Conservation (phyloP, 192 early-diverging fungal genomes). For the Lunasporangiospora selenospora region DNA sequence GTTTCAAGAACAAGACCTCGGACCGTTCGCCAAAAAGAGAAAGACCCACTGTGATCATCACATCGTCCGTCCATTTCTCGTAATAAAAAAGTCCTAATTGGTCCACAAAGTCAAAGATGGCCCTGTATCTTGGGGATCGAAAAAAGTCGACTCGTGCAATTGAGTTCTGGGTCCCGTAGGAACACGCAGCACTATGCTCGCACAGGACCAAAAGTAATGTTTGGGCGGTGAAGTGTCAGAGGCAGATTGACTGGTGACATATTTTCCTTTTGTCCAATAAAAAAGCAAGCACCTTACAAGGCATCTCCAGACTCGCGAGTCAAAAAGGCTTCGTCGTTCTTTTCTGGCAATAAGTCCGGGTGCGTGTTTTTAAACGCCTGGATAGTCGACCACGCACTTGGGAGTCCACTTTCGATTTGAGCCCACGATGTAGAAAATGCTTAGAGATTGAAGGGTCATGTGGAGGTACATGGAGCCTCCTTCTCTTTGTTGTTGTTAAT, state of each 20-base stretch:
- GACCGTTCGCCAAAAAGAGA: conserved; percentile 4
- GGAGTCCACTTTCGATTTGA: conserved; percentile 50
- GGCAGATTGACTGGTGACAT: too few relatives aligned
- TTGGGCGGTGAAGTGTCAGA: not conserved
- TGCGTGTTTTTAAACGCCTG: conserved; percentile 13
- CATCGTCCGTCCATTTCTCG: conserved; percentile 63
- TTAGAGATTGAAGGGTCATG: too few relatives aligned
- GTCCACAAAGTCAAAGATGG: conserved; percentile 55
- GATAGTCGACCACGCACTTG: conserved; percentile 53
- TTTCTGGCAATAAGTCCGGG: conserved; percentile 5
- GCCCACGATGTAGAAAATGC: too few relatives aligned
- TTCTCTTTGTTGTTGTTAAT: too few relatives aligned
- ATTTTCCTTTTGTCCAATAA: too few relatives aligned
- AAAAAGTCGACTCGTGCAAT: conserved; percentile 68
- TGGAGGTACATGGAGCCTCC: too few relatives aligned
- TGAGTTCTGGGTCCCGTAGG: conserved; percentile 77
- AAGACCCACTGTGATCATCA: conserved; percentile 54
- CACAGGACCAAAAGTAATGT: not conserved
- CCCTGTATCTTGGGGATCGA: conserved; percentile 58
- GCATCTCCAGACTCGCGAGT: conserved; percentile 11
- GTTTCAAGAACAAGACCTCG: conserved; percentile 5
- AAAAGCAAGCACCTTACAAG: conserved; percentile 8
- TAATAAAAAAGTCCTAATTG: conserved; percentile 44
- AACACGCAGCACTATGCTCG: conserved; percentile 62
- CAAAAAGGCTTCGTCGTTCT: conserved; percentile 23